Conservation (phyloP, 352 stramenopile species). For the Phytophthora sp. region DNA sequence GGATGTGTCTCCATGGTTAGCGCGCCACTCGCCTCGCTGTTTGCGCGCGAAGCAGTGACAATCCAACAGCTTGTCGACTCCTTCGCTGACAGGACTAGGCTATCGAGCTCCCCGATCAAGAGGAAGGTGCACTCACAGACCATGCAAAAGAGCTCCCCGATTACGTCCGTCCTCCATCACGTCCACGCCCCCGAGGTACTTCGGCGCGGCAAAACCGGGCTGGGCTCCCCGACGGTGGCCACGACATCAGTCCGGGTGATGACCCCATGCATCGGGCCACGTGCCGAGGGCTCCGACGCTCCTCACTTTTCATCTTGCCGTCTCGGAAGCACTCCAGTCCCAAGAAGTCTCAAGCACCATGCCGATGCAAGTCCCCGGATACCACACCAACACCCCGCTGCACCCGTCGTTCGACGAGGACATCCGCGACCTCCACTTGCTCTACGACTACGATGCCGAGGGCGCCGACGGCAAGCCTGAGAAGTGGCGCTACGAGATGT, state of each 20-base stretch:
- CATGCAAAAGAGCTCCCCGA: conserved; percentile 10
- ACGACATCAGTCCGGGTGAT: neutral
- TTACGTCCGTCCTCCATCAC: conserved; percentile 22
- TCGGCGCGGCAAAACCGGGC: conserved; percentile 12
- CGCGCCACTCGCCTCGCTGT: conserved; percentile 13
- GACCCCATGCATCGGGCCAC: conserved; percentile 6
- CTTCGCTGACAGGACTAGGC: conserved; percentile 2
- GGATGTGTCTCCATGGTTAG: conserved; percentile 10
- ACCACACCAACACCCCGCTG: conserved; percentile 62
- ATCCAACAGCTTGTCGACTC: conserved; percentile 4
- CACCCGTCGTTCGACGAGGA: conserved; percentile 63
- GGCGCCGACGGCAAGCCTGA: conserved; percentile 44
- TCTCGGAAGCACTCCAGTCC: conserved; percentile 24
- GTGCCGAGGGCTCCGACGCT: conserved; percentile 7
- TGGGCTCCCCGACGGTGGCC: neutral
- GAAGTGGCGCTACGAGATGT: conserved; percentile 73
- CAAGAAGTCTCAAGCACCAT: conserved; percentile 33
- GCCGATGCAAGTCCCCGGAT: conserved; percentile 46
- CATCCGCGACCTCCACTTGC: conserved; percentile 56
- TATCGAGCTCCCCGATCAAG: neutral
- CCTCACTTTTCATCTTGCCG: conserved; percentile 38
- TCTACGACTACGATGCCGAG: conserved; percentile 64
- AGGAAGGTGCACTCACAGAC: neutral
- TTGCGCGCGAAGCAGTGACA: conserved; percentile 24
- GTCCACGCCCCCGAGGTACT: conserved; percentile 26